Evolutionary conservation across 495 filamentous ascomycete species (phyloP), one percentile per base, ranked within the genome.

Genomic region (Penicillium canariense): DNA sequence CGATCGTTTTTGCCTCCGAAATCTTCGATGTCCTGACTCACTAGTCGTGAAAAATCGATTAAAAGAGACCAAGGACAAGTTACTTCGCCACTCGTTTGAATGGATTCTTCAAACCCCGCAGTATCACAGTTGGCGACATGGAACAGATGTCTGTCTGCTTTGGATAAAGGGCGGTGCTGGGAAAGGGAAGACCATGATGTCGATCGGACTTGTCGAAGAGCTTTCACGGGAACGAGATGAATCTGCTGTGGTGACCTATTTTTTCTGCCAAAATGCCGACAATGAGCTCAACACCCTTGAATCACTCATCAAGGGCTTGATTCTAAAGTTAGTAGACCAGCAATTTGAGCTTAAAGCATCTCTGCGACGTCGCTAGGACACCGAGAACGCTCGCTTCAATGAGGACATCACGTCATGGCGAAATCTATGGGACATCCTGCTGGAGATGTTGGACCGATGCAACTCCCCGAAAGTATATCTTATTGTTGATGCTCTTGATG

Each of bases 111-210:
- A 32, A 22, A n/a, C 10, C n/a, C 17, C 43, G 34, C 20, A 42
- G 7, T 55, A 48, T 43, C 23, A 14, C 5, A 32, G 26, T 46
- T 55, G 52, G 52, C 20, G 14, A 14, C 2, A 48, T 17, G 34
- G 26, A 12, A 5, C 18, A 0, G 34, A 48, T 14, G 12, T 59
- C 38, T 27, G 54, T 11, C 55, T 77, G 28, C 69, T 80, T 31
- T 80, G 74, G 77, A 71, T 81, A 30, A 78, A 68, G 48, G 72
- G 71, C 27, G 71, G 68, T 54, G 62, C 73, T 27, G 75, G 75
- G 18, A 78, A 72, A 51, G 74, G 77, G 27, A 79, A 79, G 67
- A 79, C 76, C 4, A 80, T 80, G 77, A 50, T 74, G 46, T 58
- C 71, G 32, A 68, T 67, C 51, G 65, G 68, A 15, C 66, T 73